Evolutionary conservation across 2,329 filamentous ascomycete species (phyloP).

Genomic region (Colletotrichum acutatum): DNA sequence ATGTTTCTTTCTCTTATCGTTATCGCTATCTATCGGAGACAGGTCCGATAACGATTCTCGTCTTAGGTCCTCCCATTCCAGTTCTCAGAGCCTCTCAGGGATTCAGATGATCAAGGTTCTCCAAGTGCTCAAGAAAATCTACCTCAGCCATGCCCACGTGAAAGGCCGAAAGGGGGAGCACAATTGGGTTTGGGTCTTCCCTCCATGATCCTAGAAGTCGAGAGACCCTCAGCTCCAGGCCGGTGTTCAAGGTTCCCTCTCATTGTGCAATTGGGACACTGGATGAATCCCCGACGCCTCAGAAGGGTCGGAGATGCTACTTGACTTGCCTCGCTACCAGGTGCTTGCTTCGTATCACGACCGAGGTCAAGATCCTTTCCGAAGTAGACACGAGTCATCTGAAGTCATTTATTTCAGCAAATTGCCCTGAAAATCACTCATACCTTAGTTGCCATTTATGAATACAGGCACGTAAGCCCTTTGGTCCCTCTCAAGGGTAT

Average conservation of each 20-base stretch:
- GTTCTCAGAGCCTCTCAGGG: too few species aligned
- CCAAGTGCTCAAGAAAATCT: too few species aligned
- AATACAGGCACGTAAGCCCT: not conserved
- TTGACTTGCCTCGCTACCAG: not conserved
- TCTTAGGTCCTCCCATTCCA: not conserved
- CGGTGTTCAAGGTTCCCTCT: not conserved
- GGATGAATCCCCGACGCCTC: constrained; percentile 12
- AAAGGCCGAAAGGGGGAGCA: not conserved
- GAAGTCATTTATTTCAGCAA: not conserved
- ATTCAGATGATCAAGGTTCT: too few species aligned
- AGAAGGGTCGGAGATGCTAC: constrained; percentile 2
- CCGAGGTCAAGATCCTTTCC: not conserved
- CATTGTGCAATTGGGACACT: not conserved
- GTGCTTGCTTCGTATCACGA: not conserved
- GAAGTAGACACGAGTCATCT: not conserved
- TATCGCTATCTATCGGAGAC: not conserved
- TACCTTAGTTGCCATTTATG: not conserved
- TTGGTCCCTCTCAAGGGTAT: not conserved
- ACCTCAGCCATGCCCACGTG: not conserved
- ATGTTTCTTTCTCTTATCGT: not conserved
- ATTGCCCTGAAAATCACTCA: not conserved
- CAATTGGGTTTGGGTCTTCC: constrained; percentile 8
- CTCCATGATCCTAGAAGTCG: constrained; percentile 7
- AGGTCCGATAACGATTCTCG: not conserved
- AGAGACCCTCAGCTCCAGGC: not conserved